These are phyloP conservation scores for Kazachstania viticola DNA, from an alignment of 805 yeast species.

Conservation along the genomic window DNA sequence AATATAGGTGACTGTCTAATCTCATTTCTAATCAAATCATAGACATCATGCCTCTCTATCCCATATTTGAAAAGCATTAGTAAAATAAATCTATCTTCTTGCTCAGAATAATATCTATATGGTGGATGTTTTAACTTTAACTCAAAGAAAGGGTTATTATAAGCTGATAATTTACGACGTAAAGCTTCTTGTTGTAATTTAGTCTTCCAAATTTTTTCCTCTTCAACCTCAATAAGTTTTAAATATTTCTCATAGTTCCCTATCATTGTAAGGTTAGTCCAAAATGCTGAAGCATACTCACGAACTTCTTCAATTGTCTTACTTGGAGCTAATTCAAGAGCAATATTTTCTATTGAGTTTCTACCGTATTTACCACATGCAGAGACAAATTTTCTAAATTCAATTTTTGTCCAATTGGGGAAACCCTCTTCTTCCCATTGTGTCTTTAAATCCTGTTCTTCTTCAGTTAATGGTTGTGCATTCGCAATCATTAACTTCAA, in stretches of 20 bases:
- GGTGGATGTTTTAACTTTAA: conserved; percentile 57
- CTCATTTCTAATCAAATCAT: conserved; percentile 66
- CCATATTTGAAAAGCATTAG: conserved; percentile 75
- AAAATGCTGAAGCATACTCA: conserved; percentile 68
- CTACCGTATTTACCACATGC: conserved; percentile 73
- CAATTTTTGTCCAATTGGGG: conserved; percentile 76
- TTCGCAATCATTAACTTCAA: conserved; percentile 65
- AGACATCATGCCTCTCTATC: conserved; percentile 63
- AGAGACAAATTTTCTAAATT: conserved; percentile 71
- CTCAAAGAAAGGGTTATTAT: conserved; percentile 70
- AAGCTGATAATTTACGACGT: conserved; percentile 60
- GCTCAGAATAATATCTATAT: conserved; percentile 66
- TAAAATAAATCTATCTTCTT: conserved; percentile 81
- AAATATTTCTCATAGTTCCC: conserved; percentile 84
- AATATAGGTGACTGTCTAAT: conserved; percentile 67
- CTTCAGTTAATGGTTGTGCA: conserved; percentile 73
- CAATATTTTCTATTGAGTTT: conserved; percentile 55
- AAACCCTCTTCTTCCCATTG: conserved; percentile 57
- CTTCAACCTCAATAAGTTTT: conserved; percentile 77
- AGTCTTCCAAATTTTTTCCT: conserved; percentile 58
- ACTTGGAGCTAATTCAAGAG: conserved; percentile 63
- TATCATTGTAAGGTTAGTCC: conserved; percentile 66
- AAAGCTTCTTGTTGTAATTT: conserved; percentile 69
- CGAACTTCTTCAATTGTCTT: conserved; percentile 72
- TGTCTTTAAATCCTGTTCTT: conserved; percentile 55